Conservation (phyloP, 2,329 filamentous ascomycete species). For the Cucurbitaria berberidis region DNA sequence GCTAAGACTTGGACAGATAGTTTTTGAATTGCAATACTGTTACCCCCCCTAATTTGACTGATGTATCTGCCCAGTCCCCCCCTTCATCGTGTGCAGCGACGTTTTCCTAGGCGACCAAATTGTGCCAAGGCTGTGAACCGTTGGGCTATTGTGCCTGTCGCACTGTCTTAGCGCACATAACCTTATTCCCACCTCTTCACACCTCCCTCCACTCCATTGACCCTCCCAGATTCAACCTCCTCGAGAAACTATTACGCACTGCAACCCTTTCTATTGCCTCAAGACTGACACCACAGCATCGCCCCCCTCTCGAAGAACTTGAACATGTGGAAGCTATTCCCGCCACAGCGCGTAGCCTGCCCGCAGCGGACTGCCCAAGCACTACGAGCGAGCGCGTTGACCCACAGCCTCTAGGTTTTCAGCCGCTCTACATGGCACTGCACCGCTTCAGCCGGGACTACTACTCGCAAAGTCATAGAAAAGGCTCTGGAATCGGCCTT, state of each 20-base stretch:
- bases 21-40: neutral
- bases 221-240: slow-evolving; percentile 2
- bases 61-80: neutral
- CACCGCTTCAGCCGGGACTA: neutral
- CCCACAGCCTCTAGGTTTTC: neutral
- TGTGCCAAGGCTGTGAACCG: slow-evolving; percentile 15
- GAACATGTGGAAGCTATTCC: neutral
- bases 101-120: neutral
- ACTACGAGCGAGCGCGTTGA: neutral
- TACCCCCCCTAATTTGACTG: neutral
- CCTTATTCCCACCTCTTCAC: slow-evolving; percentile 22
- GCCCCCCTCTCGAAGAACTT: neutral
- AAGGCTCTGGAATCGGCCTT: neutral
- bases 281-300: neutral
- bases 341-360: neutral
- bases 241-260: neutral
- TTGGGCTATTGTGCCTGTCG: slow-evolving; percentile 5
- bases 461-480: neutral
- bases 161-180: slow-evolving; percentile 16
- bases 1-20: slow-evolving; percentile 10
- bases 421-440: neutral
- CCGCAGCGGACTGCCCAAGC: neutral
- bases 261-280: neutral
- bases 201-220: slow-evolving; percentile 3
- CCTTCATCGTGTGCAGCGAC: neutral